Evolutionary conservation across 345 rosid species (phyloP), one percentile per base, ranked within the genome.

Genomic region (Salix arbutifolia): DNA sequence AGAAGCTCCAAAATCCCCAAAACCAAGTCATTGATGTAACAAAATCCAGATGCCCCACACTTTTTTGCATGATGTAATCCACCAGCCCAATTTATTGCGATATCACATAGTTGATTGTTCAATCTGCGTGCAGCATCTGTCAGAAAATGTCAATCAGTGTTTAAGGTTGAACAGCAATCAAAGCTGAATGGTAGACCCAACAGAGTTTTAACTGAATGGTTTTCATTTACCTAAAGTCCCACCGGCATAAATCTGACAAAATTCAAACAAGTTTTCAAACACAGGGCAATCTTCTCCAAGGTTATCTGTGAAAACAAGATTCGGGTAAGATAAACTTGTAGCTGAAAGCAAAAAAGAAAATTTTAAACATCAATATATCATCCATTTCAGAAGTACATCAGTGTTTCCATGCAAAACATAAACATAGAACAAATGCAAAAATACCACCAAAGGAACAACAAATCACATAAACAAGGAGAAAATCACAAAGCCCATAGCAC

Each of bases 51-150:
- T 58, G 99, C 97, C 79, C 90, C 95, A 8, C 98, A 92, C 85
- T 96, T 96, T 83, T 93, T 96, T 75, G 99, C 99, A 87, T 96
- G 99, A 78, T 96, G 99, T 65, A 96, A 82, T 56, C 99, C 99
- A 31, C 98, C 99, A 37, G 99, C 98, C 99, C 99, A 96, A 80
- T 96, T 96, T 75, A 96, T 96, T 26, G 99, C 99, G 76, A 96
- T 90, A 86, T 96, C 98, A 82, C 98, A 96, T 46, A 90, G 89
- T 77, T 91, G 88, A 83, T 96, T 90, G 87, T 96, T 96, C 81
- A 96, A 86, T 84, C 97, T 91, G 5, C 90, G 83, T 14, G 98
- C 98, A 77, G 99, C 99, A 85, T 96, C 99, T 93, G 72, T 75
- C 14, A 69, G 74, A 7, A 46, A 25, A 58, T 17, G 26, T 35